Conservation (phyloP, 2,329 filamentous ascomycete species). For the Venturia aucupariae region DNA sequence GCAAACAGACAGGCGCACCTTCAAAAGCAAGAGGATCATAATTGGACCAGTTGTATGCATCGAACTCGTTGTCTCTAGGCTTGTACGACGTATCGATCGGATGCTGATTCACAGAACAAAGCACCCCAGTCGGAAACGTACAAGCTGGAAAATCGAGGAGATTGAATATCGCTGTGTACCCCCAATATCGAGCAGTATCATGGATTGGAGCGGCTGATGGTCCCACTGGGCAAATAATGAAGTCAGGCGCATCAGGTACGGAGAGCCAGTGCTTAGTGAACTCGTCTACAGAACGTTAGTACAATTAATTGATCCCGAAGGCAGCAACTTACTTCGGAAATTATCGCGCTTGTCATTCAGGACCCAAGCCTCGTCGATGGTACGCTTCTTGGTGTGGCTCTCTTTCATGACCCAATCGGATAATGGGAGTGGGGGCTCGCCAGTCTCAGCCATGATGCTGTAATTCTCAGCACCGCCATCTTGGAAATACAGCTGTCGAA, state of each 20-base stretch:
- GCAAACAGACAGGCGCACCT: slow-evolving; percentile 1
- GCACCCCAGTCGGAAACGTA: neutral
- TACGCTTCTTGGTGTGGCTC: slow-evolving; percentile 29
- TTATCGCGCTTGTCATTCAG: neutral
- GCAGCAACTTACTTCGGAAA: neutral
- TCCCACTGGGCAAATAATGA: slow-evolving; percentile 1
- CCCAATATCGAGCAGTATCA: slow-evolving; percentile 4
- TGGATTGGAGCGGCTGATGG: neutral
- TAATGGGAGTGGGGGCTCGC: slow-evolving; percentile 50
- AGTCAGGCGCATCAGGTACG: slow-evolving; percentile 15
- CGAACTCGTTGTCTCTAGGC: neutral
- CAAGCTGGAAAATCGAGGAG: neutral
- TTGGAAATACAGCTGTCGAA: slow-evolving; percentile 44
- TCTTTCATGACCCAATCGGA: slow-evolving; percentile 49
- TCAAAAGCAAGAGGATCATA: neutral
- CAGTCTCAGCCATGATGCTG: slow-evolving; percentile 41
- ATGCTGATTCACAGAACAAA: neutral
- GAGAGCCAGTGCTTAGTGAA: neutral
- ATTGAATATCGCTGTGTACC: slow-evolving; percentile 1
- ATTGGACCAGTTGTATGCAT: neutral
- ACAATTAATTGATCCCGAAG: neutral
- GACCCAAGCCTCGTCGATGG: neutral
- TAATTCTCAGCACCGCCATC: slow-evolving; percentile 50
- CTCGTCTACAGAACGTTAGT: neutral
- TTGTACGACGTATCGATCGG: neutral